Conservation (phyloP, 202 grass and related monocot genomes). For the Setaria viridis region DNA sequence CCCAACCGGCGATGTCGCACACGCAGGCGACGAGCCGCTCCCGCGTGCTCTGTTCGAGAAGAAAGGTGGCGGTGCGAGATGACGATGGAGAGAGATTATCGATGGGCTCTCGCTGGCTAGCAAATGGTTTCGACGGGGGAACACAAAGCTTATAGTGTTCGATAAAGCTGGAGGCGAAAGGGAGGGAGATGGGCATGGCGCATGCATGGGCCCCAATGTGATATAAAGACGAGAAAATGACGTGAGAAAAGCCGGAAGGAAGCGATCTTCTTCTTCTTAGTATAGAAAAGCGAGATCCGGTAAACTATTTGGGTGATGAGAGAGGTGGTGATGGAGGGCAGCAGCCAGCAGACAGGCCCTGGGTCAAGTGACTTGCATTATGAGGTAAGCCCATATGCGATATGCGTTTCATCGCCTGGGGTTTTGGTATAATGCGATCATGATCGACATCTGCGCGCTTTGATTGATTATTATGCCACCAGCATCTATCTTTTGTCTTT, state of each 20-base stretch:
- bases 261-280: constrained; percentile 34
- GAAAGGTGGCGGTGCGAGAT: constrained; percentile 37
- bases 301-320: not conserved
- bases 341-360: constrained; percentile 31
- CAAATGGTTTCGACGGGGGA: constrained; percentile 11
- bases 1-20: not conserved
- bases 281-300: not conserved
- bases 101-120: constrained; percentile 2
- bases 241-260: constrained; percentile 28
- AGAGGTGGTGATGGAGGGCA: not conserved
- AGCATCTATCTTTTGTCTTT: not conserved
- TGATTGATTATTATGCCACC: not conserved
- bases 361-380: constrained; percentile 70
- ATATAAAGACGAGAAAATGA: constrained; percentile 42
- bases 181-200: constrained; percentile 10
- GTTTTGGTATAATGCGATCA: constrained; percentile 71
- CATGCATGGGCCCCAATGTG: constrained; percentile 42
- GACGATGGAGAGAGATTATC: not conserved
- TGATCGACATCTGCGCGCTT: constrained; percentile 31
- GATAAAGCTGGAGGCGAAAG: constrained; percentile 28
- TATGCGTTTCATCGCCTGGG: constrained; percentile 66
- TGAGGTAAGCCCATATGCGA: constrained; percentile 76
- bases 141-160: constrained; percentile 31
- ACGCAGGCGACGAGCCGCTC: not conserved
- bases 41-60: constrained; percentile 36